Evolutionary conservation across 345 rosid species (phyloP).

Genomic region (Alliaria petiolata): DNA sequence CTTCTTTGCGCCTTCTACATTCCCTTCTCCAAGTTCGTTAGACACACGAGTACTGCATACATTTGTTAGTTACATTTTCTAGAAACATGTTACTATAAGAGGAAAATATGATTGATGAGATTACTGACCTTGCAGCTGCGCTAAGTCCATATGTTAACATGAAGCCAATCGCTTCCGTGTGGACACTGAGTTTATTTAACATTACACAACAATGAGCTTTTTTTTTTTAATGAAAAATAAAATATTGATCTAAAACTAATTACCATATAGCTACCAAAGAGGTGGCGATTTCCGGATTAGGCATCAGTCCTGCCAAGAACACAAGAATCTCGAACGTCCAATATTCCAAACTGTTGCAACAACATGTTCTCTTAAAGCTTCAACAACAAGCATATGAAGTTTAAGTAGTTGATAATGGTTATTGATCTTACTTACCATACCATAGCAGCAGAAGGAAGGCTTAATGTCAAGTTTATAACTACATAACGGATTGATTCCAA

Average conservation of each 20-base stretch:
- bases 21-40: slow-evolving; percentile 72
- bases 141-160: slow-evolving; percentile 71
- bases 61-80: not conserved
- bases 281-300: slow-evolving; percentile 50
- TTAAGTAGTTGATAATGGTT: not conserved
- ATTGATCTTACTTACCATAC: slow-evolving; percentile 47
- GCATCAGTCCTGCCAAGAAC: slow-evolving; percentile 68
- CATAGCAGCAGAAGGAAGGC: slow-evolving; percentile 77
- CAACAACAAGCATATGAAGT: not conserved
- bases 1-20: slow-evolving; percentile 40
- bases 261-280: slow-evolving; percentile 77
- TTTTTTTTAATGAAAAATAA: not conserved
- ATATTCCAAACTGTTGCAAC: slow-evolving; percentile 48
- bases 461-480: slow-evolving; percentile 39
- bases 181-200: slow-evolving; percentile 36
- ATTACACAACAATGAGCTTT: not conserved
- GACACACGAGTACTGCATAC: slow-evolving; percentile 76
- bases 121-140: slow-evolving; percentile 74
- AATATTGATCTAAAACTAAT: not conserved
- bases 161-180: slow-evolving; percentile 56
- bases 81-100: not conserved
- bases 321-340: slow-evolving; percentile 88
- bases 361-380: slow-evolving; percentile 8
- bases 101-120: not conserved
- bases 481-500: slow-evolving; percentile 36